A percentile compares a stretch with the other conserved stretches of the same genome.
phyloP scores from a whole-genome alignment of 1,139 yeast genomes.

The Zygoascus meyerae region DNA sequence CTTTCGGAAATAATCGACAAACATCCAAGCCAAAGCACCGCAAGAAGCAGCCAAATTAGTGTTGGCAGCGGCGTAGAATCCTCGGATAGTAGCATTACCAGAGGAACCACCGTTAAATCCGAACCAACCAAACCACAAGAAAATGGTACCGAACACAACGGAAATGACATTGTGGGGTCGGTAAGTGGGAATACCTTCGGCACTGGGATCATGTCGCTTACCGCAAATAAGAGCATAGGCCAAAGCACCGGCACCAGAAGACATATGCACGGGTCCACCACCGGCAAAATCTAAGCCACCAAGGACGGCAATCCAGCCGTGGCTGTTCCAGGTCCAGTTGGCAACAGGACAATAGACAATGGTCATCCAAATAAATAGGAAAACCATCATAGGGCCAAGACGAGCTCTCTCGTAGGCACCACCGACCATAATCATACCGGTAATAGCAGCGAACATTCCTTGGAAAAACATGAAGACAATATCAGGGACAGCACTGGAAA shows the following conservation, averaged over 20 bases:
- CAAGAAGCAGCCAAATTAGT: constrained; percentile 88
- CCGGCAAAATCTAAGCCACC: constrained; percentile 96
- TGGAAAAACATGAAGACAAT: constrained; percentile 84
- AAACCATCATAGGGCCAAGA: constrained; percentile 92
- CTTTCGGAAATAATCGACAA: constrained; percentile 74
- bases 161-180: constrained; percentile 71
- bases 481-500: constrained; percentile 64
- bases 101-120: constrained; percentile 98
- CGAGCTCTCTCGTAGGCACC: constrained; percentile 88
- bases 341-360: constrained; percentile 93
- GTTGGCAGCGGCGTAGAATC: constrained; percentile 89
- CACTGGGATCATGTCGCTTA: constrained; percentile 66
- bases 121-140: constrained; percentile 98
- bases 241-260: constrained; percentile 91
- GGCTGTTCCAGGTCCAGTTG: constrained; percentile 93
- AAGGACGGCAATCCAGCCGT: constrained; percentile 77
- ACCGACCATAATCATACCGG: constrained; percentile 91
- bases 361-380: constrained; percentile 90
- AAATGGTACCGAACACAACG: constrained; percentile 87
- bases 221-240: constrained; percentile 90
- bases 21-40: constrained; percentile 93
- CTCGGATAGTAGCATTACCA: constrained; percentile 84
- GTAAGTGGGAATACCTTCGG: constrained; percentile 64
- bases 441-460: constrained; percentile 91
- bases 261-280: constrained; percentile 96